Base-by-base conservation (phyloP, 148 eudicot genomes). In the Cornus kousa region DNA sequence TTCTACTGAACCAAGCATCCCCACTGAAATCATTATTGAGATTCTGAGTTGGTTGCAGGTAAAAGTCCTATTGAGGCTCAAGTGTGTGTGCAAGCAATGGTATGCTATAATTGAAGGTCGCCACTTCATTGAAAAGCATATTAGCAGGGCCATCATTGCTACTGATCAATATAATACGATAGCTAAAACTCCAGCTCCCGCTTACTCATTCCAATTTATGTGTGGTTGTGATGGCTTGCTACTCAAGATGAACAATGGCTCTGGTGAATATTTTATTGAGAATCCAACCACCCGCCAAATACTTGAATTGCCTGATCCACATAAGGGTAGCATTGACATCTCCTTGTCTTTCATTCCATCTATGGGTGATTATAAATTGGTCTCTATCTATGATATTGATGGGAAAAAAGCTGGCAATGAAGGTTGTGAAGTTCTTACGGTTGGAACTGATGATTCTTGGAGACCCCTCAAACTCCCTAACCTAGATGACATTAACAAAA, bases 11-110 rank as follows among this genome's bases (percentile, higher is more conserved):
- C 53, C 53, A 48, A 48, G 9, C 53, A 8, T 48, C 7, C 53
- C 53, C 53, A 1, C 53, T 35, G 37, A 35, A 35, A 35, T 2
- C 4, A 35, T 74, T 6, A 19, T 40, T 17, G 82, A 74, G 55
- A 80, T 80, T 28, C 19, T 80, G 57, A 74, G 82, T 35, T 67
- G 82, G 74, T 60, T 80, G 73, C 82, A 78, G 3, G 73, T 59
- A 39, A n/a, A 50, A 10, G 14, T 39, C 8, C 2, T 77, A 20
- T 1, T 33, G 48, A 70, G 73, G 22, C 68, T 68, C 37, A 77
- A 68, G 19, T 28, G 73, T 64, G 78, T 80, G 3, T 74, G 57
- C 74, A 80, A 74, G 66, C 5, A 74, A 46, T 80, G 82, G 82
- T 31, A 35, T 68, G 55, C 68, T 40, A 7, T 40, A 14, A 57